Conservation (phyloP, 2,329 filamentous ascomycete species). For the Botrytis paeoniae region DNA sequence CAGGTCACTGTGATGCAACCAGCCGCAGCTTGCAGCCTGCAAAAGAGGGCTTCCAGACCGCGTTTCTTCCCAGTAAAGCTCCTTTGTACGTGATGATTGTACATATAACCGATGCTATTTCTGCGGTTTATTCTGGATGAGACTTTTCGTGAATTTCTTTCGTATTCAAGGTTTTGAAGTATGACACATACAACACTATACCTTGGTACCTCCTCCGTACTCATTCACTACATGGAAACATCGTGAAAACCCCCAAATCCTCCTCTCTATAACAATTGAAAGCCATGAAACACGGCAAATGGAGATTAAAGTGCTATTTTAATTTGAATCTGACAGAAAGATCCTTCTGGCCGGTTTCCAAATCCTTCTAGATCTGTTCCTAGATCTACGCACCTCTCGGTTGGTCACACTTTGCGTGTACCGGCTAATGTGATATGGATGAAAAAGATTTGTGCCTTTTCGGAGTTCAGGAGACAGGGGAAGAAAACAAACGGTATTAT, state of each 20-base stretch:
- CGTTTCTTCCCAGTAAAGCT: not conserved
- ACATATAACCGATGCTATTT: not conserved
- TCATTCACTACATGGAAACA: not conserved
- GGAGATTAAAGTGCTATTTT: not conserved
- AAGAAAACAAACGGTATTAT: not conserved
- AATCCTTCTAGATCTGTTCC: slow-evolving; percentile 15
- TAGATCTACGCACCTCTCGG: slow-evolving; percentile 3
- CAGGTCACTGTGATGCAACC: not conserved
- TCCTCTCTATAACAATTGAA: not conserved
- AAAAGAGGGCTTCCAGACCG: not conserved
- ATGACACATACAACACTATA: not conserved
- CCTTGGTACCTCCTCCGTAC: not conserved
- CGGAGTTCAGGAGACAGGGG: not conserved
- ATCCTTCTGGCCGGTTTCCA: slow-evolving; percentile 7
- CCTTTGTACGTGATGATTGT: not conserved
- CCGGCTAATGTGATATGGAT: not conserved
- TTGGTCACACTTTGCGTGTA: slow-evolving; percentile 6
- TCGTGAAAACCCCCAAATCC: not conserved
- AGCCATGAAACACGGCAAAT: not conserved
- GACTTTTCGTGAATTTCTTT: not conserved
- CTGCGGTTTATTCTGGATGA: not conserved
- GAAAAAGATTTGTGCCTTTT: not conserved
- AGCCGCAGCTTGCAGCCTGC: not conserved
- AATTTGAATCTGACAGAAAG: not conserved
- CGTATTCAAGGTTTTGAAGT: not conserved